Evolutionary conservation across 306 rosid species (phyloP), one percentile per base, ranked within the genome.

Genomic region (Castanopsis chinensis): DNA sequence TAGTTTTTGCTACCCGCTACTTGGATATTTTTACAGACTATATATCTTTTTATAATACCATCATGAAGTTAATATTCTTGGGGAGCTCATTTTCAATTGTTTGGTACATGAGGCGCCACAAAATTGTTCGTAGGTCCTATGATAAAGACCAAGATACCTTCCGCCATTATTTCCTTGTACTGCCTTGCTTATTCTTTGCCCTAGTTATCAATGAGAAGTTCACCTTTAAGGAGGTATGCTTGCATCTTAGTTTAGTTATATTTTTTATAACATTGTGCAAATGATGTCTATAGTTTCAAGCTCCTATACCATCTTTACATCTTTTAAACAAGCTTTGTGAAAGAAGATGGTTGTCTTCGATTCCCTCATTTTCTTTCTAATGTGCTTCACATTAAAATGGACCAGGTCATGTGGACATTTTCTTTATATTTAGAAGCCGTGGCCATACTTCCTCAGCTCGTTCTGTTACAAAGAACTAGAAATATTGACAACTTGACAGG

Each of bases 401-500:
- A 64, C 75, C 90, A 93, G 97, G 89, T 93, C 77, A 83, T 93
- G 95, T 93, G 98, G 98, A 61, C 98, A 32, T 93, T 93, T 83
- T 93, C 98, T 76, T 57, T 93, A 74, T 93, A 86, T 86, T 83
- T 93, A 83, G 98, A 93, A 90, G 98, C 98, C 14, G 93, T 93
- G 20, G 98, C 97, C 75, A 91, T 93, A 76, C 95, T 93, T 85
- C 98, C 98, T 63, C 98, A 91, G 80, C 82, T 93, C 65, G 90
- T 93, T 71, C 84, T 93, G 73, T 80, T 93, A 76, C 97, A 93
- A 80, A 89, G 95, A 83, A 93, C 98, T 6, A 87, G 97, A 85
- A 93, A 93, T 83, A 93, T 93, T 85, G 98, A 93, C 85, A 93
- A 91, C 83, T 87, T 93, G 82, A 93, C 98, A 0, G 98, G 98